phyloP scores from a whole-genome alignment of 169 alveolate genomes.

The Eimeria falciformis region DNA sequence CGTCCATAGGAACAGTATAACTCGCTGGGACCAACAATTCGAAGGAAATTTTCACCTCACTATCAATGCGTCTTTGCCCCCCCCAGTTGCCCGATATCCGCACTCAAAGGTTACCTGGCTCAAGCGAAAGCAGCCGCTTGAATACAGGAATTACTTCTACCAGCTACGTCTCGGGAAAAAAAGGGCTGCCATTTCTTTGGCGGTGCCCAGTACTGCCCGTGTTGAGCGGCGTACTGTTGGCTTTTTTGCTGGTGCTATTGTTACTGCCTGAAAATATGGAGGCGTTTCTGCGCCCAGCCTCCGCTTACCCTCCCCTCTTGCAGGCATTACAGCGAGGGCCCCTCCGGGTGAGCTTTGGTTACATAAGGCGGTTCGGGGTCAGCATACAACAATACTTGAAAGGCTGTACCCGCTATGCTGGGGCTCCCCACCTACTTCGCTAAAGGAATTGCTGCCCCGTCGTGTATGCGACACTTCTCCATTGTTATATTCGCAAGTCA shows the following conservation, averaged over 20 bases:
- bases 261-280: slow-evolving; percentile 54
- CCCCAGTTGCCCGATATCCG: slow-evolving; percentile 34
- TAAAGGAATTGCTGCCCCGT: neutral
- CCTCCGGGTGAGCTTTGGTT: slow-evolving; percentile 45
- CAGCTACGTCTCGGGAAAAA: no score
- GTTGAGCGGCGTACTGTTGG: slow-evolving; percentile 46
- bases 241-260: slow-evolving; percentile 21
- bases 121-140: slow-evolving; percentile 34
- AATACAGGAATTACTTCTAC: neutral
- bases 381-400: no score
- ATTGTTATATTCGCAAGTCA: neutral
- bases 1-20: no score
- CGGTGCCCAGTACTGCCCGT: slow-evolving; percentile 52
- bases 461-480: neutral
- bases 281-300: slow-evolving; percentile 67
- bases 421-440: neutral
- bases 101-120: slow-evolving; percentile 48
- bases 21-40: no score
- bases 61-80: slow-evolving; percentile 59
- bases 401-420: no score
- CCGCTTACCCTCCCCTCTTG: slow-evolving; percentile 68
- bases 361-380: no score
- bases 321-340: slow-evolving; percentile 77
- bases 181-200: slow-evolving; percentile 3
- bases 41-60: no score